phyloP scores from a whole-genome alignment of 179 eudicot genomes.

The Vitellaria paradoxa region DNA sequence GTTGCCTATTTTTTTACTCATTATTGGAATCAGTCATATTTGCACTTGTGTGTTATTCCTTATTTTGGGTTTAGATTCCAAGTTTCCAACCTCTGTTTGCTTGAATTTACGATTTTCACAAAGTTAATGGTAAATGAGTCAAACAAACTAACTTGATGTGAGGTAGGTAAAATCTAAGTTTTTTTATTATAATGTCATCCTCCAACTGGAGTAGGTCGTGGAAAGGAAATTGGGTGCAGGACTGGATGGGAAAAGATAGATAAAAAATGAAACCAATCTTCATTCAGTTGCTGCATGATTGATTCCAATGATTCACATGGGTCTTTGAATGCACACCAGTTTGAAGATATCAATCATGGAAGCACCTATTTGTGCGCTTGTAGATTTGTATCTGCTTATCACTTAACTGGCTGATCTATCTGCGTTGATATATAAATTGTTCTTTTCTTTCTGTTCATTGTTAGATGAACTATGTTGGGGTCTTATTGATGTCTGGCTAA shows the following conservation, averaged over 20 bases:
- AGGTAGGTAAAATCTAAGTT: not conserved
- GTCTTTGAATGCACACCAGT: not conserved
- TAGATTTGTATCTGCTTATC: not conserved
- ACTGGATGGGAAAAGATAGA: not conserved
- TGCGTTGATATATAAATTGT: not conserved
- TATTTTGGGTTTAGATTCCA: not conserved
- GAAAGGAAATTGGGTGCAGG: too few relatives aligned
- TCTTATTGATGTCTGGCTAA: not conserved
- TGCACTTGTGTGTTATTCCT: not conserved
- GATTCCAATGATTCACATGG: not conserved
- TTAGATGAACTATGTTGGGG: not conserved
- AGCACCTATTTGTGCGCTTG: too few relatives aligned
- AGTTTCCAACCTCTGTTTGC: not conserved
- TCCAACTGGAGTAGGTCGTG: not conserved
- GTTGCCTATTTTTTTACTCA: not conserved
- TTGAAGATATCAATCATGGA: too few relatives aligned
- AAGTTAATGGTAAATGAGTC: not conserved
- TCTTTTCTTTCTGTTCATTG: not conserved
- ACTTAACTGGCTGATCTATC: not conserved
- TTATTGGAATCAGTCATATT: not conserved
- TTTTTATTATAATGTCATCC: not conserved
- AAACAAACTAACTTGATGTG: not conserved
- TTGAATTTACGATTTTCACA: not conserved
- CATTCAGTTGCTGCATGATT: not conserved
- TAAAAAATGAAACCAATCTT: not conserved